Evolutionary conservation across 1,284 basidiomycete genomes (phyloP).

Genomic region (Trametes pubescens): DNA sequence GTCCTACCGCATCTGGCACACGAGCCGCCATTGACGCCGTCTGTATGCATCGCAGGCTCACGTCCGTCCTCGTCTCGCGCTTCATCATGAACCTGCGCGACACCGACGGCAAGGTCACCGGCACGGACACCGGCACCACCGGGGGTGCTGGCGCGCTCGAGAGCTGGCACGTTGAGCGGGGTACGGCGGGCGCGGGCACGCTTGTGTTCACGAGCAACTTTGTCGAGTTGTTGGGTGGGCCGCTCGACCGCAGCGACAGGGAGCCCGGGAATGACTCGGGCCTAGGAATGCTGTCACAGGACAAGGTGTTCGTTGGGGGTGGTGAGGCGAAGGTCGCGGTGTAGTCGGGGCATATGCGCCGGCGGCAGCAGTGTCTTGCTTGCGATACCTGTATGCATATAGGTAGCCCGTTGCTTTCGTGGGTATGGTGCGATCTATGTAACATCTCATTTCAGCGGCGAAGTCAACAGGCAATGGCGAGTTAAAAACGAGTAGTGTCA

Average conservation of each 20-base stretch:
- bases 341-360: too few relatives aligned
- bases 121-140: not conserved
- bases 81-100: constrained; percentile 24
- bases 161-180: not conserved
- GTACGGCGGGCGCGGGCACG: not conserved
- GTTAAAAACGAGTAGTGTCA: too few relatives aligned
- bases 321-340: too few relatives aligned
- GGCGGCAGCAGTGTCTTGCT: too few relatives aligned
- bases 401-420: too few relatives aligned
- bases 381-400: too few relatives aligned
- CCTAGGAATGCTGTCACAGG: too few relatives aligned
- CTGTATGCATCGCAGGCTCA: not conserved
- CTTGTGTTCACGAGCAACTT: constrained; percentile 10
- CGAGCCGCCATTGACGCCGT: not conserved
- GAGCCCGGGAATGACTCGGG: not conserved
- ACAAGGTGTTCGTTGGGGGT: too few relatives aligned
- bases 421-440: too few relatives aligned
- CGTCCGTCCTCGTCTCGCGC: constrained; percentile 16
- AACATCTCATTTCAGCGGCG: too few relatives aligned
- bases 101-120: constrained; percentile 11
- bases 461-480: too few relatives aligned
- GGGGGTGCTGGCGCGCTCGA: not conserved
- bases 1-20: not conserved
- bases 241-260: constrained; percentile 1
- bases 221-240: constrained; percentile 5